Evolutionary conservation across 129 eudicot species (phyloP).

Genomic region (Helianthus annuus): DNA sequence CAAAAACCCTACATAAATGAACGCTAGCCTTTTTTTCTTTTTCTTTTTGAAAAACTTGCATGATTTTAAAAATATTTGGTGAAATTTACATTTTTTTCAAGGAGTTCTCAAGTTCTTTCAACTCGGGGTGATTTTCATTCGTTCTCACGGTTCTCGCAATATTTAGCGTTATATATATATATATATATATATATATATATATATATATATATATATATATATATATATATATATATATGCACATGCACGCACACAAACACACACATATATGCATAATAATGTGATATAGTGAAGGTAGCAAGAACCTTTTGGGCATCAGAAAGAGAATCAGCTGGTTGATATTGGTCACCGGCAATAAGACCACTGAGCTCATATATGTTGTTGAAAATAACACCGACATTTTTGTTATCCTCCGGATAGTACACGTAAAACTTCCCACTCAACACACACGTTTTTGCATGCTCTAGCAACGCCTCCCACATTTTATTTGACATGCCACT

Average conservation of each 20-base stretch:
- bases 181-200: not conserved
- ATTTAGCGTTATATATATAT: not conserved
- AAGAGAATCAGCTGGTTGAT: slow-evolving; percentile 64
- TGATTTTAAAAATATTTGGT: no score
- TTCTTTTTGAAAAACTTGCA: no score
- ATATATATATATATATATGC: no score
- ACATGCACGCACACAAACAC: no score
- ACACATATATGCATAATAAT: no score
- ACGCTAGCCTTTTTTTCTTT: no score
- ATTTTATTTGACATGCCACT: slow-evolving; percentile 97
- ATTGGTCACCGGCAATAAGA: slow-evolving; percentile 71
- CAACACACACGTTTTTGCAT: slow-evolving; percentile 78
- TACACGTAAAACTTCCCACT: slow-evolving; percentile 84
- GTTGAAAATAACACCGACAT: slow-evolving; percentile 74
- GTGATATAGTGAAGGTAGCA: slow-evolving; percentile 12
- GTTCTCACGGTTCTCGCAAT: no score
- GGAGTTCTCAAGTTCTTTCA: no score
- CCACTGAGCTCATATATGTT: slow-evolving; percentile 88
- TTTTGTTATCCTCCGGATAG: slow-evolving; percentile 68
- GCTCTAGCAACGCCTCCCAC: slow-evolving; percentile 93
- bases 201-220: no score
- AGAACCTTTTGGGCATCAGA: slow-evolving; percentile 78
- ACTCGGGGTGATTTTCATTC: no score
- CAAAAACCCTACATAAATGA: no score
- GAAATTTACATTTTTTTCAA: no score